These are phyloP conservation scores for Posidonia australis DNA, from an alignment of 106 monocot genomes.

Conservation along the genomic window DNA sequence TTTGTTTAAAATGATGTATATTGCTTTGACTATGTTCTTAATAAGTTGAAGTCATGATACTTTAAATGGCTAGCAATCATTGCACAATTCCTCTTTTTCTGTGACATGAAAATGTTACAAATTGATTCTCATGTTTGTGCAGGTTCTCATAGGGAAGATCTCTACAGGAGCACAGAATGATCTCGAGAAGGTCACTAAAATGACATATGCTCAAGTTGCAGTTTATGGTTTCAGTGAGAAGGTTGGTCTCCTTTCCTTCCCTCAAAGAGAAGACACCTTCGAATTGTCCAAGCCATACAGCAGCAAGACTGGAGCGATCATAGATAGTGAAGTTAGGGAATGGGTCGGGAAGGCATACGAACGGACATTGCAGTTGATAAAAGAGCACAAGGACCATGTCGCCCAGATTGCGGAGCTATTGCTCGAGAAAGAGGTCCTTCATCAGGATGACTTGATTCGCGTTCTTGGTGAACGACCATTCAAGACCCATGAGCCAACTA, in stretches of 20 bases:
- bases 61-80: too few species aligned
- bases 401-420: constrained; percentile 75
- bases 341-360: constrained; percentile 71
- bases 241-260: constrained; percentile 91
- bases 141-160: constrained; percentile 89
- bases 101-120: neutral
- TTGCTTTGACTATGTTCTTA: too few species aligned
- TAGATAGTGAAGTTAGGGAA: constrained; percentile 79
- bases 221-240: constrained; percentile 97
- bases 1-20: too few species aligned
- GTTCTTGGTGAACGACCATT: constrained; percentile 82
- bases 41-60: too few species aligned
- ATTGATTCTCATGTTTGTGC: neutral
- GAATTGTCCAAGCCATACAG: constrained; percentile 89
- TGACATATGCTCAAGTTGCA: constrained; percentile 97
- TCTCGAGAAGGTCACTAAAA: constrained; percentile 91
- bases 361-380: constrained; percentile 50
- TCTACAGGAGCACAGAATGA: constrained; percentile 97
- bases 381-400: constrained; percentile 62
- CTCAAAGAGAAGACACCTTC: constrained; percentile 59
- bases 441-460: constrained; percentile 71
- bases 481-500: constrained; percentile 46
- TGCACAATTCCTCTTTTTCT: too few species aligned
- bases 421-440: constrained; percentile 92
- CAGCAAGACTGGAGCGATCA: constrained; percentile 80